Percentiles rank a stretch among this genome's conserved stretches.
Conservation (phyloP, 2,329 filamentous ascomycete genomes). For the Colletotrichum tofieldiae region DNA sequence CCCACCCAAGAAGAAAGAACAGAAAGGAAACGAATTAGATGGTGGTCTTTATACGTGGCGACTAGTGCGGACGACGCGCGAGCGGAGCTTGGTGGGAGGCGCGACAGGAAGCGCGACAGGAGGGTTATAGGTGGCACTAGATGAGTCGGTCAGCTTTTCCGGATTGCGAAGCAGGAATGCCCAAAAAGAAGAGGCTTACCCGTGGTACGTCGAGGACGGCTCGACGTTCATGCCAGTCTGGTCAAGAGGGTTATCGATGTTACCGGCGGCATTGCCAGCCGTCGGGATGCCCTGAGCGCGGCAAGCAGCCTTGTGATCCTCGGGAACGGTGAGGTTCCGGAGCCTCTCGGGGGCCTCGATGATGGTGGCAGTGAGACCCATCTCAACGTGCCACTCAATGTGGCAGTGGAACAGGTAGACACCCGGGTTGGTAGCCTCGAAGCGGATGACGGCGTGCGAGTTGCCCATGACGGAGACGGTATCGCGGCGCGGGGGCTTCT, state of each 20-base stretch:
- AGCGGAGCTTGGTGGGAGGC: constrained; percentile 26
- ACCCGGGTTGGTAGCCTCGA: constrained; percentile 67
- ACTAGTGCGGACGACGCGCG: constrained; percentile 22
- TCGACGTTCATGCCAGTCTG: constrained; percentile 66
- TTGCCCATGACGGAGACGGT: constrained; percentile 57
- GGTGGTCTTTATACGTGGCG: not conserved
- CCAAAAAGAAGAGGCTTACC: constrained; percentile 53
- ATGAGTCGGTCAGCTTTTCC: constrained; percentile 13
- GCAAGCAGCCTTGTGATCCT: constrained; percentile 68
- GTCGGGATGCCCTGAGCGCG: constrained; percentile 63
- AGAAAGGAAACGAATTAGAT: not conserved
- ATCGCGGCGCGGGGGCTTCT: constrained; percentile 54
- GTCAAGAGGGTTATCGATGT: constrained; percentile 70
- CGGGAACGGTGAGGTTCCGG: constrained; percentile 67
- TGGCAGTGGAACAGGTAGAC: constrained; percentile 73
- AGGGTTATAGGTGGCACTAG: constrained; percentile 29
- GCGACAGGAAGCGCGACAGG: not conserved
- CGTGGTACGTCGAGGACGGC: constrained; percentile 63
- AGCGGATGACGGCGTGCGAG: constrained; percentile 67
- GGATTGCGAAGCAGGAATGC: not conserved
- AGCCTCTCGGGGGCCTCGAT: constrained; percentile 74
- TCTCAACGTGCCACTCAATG: constrained; percentile 74
- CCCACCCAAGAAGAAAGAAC: constrained; percentile 3
- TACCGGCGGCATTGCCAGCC: constrained; percentile 78
- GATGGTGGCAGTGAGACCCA: constrained; percentile 70